phyloP scores from a whole-genome alignment of 257 asterid genomes.

The Nicotiana tabacum region DNA sequence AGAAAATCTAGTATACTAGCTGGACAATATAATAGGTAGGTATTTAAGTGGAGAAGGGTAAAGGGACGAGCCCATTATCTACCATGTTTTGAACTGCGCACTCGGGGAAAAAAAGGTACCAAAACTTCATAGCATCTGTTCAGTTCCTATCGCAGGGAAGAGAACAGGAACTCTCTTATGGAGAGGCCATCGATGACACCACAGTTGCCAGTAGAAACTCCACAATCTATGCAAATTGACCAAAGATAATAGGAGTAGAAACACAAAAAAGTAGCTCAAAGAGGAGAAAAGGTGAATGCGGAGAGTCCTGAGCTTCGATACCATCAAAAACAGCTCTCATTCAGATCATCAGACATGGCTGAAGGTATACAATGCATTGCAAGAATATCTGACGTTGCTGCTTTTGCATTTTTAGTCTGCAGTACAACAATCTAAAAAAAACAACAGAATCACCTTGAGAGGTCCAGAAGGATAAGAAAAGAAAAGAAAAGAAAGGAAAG shows the following conservation, averaged over 20 bases:
- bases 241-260: background rate
- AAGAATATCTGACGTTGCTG: conserved; percentile 25
- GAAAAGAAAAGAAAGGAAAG: background rate
- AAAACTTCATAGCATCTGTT: background rate
- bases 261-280: background rate
- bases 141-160: background rate
- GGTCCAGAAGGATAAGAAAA: background rate
- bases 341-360: conserved; percentile 30
- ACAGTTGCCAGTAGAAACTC: background rate
- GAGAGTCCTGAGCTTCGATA: background rate
- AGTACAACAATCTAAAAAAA: conserved; percentile 22
- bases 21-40: too few relatives aligned
- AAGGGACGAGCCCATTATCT: too few relatives aligned
- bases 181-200: background rate
- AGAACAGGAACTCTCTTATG: background rate
- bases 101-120: background rate
- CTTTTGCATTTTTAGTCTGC: conserved; percentile 21
- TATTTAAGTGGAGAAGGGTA: too few relatives aligned
- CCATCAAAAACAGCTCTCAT: conserved; percentile 5
- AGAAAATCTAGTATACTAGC: background rate
- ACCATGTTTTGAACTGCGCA: too few relatives aligned
- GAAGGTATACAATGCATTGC: conserved; percentile 25
- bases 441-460: background rate
- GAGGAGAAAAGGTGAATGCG: background rate
- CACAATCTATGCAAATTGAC: background rate